A percentile compares a stretch with the other conserved stretches of the same genome.
These are phyloP conservation scores for Sorghum bicolor DNA, from an alignment of 176 grass and related monocot species.

Conservation along the genomic window Sorghum_bicolor_NCBIv3 NC_012870.2:2624501-2625000, in stretches of 20 bases:
- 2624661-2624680: constrained; percentile 2
- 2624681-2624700: constrained; percentile 2
- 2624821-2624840: background rate
- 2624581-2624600: background rate
- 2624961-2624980: background rate
- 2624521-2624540: constrained; percentile 73
- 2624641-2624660: background rate
- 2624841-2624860: background rate
- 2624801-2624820: background rate
- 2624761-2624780: background rate
- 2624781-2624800: background rate
- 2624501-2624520: constrained; percentile 64
- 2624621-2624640: constrained; percentile 7
- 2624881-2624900: background rate
- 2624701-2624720: constrained; percentile 7
- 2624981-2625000: background rate
- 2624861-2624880: background rate
- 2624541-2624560: constrained; percentile 90
- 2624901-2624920: background rate
- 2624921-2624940: background rate
- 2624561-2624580: constrained; percentile 21
- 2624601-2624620: constrained; percentile 5
- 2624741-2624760: background rate
- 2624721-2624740: constrained; percentile 19
- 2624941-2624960: background rate